Percentiles rank a stretch among this genome's conserved stretches.
These are phyloP conservation scores for Pisolithus orientalis DNA, from an alignment of 768 basidiomycete genomes.

Conservation along the genomic window DNA sequence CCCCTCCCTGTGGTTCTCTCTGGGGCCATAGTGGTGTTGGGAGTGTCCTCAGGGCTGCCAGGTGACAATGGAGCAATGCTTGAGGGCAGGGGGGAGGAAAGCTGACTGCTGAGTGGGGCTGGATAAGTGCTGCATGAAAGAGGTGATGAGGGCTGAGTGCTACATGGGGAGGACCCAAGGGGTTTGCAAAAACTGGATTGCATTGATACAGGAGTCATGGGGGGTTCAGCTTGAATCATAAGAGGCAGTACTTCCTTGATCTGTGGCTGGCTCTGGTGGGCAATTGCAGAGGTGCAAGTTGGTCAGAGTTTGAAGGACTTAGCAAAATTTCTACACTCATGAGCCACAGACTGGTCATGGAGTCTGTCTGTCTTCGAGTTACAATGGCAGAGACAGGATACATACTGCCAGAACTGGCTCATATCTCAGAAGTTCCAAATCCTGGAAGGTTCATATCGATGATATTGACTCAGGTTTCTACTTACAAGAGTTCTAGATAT, in stretches of 20 bases:
- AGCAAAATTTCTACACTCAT: background rate
- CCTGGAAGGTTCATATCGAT: no score
- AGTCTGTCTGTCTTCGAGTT: background rate
- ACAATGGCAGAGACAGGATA: background rate
- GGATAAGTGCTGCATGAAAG: no score
- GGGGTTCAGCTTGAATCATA: background rate
- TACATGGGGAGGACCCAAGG: no score
- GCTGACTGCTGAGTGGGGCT: background rate
- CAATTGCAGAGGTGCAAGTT: background rate
- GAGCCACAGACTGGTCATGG: background rate
- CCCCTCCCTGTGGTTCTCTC: background rate
- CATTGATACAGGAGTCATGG: background rate
- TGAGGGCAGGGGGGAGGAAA: background rate
- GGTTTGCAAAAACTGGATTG: background rate
- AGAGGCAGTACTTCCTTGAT: background rate
- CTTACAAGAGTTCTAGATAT: no score
- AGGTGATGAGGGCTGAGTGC: no score
- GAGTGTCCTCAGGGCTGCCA: background rate
- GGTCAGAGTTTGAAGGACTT: background rate
- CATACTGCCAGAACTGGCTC: background rate
- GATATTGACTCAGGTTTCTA: no score
- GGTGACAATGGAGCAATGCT: background rate
- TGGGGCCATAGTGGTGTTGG: background rate
- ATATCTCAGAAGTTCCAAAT: no score
- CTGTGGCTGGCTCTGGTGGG: background rate